phyloP scores from a whole-genome alignment of 192 early-diverging fungal genomes.

The Dimargaris cristalligena region DNA sequence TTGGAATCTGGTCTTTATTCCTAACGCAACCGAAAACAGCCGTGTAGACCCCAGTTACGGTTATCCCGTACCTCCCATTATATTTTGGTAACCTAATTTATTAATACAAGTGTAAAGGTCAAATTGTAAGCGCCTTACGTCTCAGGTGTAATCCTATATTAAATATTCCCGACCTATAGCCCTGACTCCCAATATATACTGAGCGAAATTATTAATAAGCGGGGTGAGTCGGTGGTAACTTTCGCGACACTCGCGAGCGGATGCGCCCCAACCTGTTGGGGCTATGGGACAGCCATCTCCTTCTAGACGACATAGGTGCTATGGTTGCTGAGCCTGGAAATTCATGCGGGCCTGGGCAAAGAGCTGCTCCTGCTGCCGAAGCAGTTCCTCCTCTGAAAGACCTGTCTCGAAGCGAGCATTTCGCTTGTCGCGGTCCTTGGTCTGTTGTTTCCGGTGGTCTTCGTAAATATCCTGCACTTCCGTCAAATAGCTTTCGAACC shows the following conservation, averaged over 20 bases:
- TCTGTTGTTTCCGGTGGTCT: slow-evolving; percentile 71
- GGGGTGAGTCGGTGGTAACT: not conserved
- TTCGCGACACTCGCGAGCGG: not conserved
- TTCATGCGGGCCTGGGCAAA: slow-evolving; percentile 75
- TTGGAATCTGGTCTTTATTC: no score
- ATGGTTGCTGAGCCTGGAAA: slow-evolving; percentile 39
- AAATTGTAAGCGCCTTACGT: no score
- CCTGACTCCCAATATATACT: not conserved
- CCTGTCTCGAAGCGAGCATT: slow-evolving; percentile 62
- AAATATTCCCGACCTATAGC: not conserved
- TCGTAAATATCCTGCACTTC: slow-evolving; percentile 78
- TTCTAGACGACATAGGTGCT: slow-evolving; percentile 9
- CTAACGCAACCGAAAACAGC: no score
- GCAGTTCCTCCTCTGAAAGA: slow-evolving; percentile 69
- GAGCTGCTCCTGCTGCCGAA: slow-evolving; percentile 65
- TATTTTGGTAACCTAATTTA: no score
- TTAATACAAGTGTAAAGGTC: no score
- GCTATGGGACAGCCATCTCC: not conserved
- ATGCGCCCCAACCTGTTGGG: not conserved
- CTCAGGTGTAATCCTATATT: no score
- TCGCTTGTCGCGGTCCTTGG: slow-evolving; percentile 39
- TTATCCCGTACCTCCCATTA: no score
- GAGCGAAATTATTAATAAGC: not conserved
- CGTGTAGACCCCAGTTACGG: no score
- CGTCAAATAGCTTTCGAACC: slow-evolving; percentile 78